phyloP scores from a whole-genome alignment of 306 rosid genomes.

The Neltuma alba region DNA sequence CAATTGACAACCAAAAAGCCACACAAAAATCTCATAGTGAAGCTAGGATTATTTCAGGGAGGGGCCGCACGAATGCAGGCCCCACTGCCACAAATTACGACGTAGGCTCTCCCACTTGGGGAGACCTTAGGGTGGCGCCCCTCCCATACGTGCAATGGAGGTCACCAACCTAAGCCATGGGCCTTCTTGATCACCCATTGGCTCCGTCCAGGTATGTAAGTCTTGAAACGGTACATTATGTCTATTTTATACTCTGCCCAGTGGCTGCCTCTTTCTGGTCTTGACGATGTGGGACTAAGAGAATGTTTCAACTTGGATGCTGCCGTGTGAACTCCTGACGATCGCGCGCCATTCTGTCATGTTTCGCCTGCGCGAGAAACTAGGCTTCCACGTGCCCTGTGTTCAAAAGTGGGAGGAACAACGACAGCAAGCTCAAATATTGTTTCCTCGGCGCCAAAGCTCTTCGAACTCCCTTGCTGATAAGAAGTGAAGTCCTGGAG shows the following conservation, averaged over 20 bases:
- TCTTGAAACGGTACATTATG: accelerated
- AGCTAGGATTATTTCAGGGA: not conserved
- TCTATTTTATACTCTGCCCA: not conserved
- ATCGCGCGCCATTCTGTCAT: not conserved
- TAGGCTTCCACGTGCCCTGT: not conserved
- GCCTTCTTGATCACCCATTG: not conserved
- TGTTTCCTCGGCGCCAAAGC: not conserved
- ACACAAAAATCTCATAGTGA: accelerated
- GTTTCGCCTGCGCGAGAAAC: not conserved
- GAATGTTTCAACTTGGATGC: not conserved
- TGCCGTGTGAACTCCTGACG: not conserved
- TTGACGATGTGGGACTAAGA: not conserved
- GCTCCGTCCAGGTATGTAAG: not conserved
- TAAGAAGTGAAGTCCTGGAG: not conserved
- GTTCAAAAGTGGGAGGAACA: not conserved
- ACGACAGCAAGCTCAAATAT: too few relatives aligned
- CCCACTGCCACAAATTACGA: not conserved
- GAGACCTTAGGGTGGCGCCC: not conserved
- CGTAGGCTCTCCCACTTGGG: not conserved
- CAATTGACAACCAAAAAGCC: too few relatives aligned
- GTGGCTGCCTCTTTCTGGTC: not conserved
- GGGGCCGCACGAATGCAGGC: not conserved
- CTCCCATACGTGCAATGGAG: not conserved
- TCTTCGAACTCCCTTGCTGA: not conserved
- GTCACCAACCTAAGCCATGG: not conserved